phyloP scores from a whole-genome alignment of 805 yeast genomes.

The Myxozyma vanderwaltii region DNA sequence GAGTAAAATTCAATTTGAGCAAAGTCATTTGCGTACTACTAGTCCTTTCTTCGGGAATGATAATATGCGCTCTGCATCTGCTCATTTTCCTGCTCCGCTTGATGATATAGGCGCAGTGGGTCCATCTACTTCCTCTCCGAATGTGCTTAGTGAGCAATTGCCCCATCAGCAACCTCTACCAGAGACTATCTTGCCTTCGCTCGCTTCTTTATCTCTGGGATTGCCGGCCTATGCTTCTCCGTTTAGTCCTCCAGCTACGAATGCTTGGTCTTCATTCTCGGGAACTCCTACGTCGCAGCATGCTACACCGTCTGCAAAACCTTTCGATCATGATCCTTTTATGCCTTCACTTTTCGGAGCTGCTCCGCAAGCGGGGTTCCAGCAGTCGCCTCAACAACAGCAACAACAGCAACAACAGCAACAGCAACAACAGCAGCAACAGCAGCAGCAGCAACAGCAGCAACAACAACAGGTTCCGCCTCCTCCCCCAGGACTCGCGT shows the following conservation, averaged over 20 bases:
- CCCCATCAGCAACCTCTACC: conserved; percentile 1
- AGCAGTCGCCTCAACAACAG: conserved; percentile 7
- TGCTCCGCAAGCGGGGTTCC: background rate
- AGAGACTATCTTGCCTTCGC: conserved; percentile 13
- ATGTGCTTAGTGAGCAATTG: background rate
- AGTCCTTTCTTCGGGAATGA: conserved; percentile 16
- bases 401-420: conserved; percentile 15
- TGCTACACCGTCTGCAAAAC: conserved; percentile 9
- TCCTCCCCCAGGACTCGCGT: conserved; percentile 24
- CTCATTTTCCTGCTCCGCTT: conserved; percentile 5
- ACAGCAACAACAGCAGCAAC: conserved; percentile 26
- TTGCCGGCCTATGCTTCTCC: conserved; percentile 15
- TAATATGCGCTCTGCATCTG: conserved; percentile 1
- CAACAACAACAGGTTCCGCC: conserved; percentile 13
- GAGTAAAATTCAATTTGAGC: background rate
- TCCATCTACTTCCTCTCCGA: conserved; percentile 1
- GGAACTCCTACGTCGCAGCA: conserved; percentile 24
- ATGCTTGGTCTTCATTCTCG: conserved; percentile 20
- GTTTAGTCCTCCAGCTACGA: conserved; percentile 7
- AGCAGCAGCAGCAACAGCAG: conserved; percentile 19
- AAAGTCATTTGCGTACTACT: conserved; percentile 2
- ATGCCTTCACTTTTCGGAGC: conserved; percentile 14
- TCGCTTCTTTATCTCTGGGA: conserved; percentile 1
- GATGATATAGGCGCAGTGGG: background rate
- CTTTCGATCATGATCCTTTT: conserved; percentile 21